Evolutionary conservation across 495 filamentous ascomycete species (phyloP).

Genomic region (Neurospora sp.): DNA sequence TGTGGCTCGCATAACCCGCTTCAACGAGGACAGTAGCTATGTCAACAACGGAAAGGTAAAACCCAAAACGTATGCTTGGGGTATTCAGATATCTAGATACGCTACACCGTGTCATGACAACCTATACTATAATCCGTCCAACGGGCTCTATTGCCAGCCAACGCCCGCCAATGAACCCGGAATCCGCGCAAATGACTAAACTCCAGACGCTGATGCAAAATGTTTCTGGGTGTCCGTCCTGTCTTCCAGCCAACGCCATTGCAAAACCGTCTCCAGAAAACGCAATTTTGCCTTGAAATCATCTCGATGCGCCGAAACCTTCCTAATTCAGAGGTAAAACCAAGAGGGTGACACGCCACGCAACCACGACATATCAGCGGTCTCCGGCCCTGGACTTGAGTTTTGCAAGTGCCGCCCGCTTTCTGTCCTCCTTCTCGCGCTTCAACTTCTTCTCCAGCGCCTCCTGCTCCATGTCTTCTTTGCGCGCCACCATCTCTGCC

Average conservation of each 20-base stretch:
- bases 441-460: constrained; percentile 32
- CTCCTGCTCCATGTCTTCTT: constrained; percentile 43
- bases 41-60: not conserved
- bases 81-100: not conserved
- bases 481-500: constrained; percentile 36
- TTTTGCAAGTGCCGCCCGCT: constrained; percentile 14
- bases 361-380: constrained; percentile 4
- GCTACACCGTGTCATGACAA: not conserved
- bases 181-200: constrained; percentile 2
- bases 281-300: not conserved
- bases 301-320: not conserved
- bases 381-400: constrained; percentile 9
- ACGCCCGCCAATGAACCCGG: not conserved
- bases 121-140: not conserved
- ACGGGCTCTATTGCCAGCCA: not conserved
- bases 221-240: constrained; percentile 10
- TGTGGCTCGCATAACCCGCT: not conserved
- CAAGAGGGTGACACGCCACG: not conserved
- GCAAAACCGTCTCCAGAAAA: constrained; percentile 6
- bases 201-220: constrained; percentile 17
- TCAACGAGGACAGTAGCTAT: not conserved
- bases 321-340: not conserved
- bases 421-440: constrained; percentile 36
- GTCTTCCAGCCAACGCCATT: constrained; percentile 9
- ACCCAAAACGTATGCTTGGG: not conserved